phyloP scores from a whole-genome alignment of 805 yeast genomes.

The Ogataea nitratoaversa region DNA sequence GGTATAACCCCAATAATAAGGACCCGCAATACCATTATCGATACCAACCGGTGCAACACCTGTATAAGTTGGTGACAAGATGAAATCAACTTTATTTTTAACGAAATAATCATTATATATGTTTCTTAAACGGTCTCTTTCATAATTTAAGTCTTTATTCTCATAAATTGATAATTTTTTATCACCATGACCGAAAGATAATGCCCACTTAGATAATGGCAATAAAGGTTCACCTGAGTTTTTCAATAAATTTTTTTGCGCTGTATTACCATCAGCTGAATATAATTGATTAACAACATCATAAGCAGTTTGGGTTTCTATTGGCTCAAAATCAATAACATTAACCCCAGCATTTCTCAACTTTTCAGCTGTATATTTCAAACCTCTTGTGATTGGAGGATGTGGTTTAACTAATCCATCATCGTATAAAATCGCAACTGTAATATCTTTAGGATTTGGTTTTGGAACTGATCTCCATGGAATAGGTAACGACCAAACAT shows the following conservation, averaged over 20 bases:
- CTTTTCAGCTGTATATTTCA: constrained; percentile 49
- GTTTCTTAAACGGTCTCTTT: constrained; percentile 56
- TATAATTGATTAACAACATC: constrained; percentile 57
- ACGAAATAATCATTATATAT: constrained; percentile 52
- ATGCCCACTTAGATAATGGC: constrained; percentile 59
- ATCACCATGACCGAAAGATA: constrained; percentile 57
- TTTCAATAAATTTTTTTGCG: constrained; percentile 46
- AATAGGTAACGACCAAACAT: constrained; percentile 42
- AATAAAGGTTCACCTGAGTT: constrained; percentile 67
- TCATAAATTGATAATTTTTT: constrained; percentile 42
- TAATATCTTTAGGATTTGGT: constrained; percentile 40
- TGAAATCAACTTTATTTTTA: constrained; percentile 55
- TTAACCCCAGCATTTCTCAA: constrained; percentile 56
- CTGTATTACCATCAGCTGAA: constrained; percentile 63
- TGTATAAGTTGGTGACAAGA: constrained; percentile 63
- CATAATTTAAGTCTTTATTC: constrained; percentile 48
- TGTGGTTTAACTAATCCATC: constrained; percentile 65
- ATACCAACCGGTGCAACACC: constrained; percentile 70
- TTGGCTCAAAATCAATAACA: constrained; percentile 53
- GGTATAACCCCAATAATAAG: constrained; percentile 79
- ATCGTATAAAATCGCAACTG: constrained; percentile 59
- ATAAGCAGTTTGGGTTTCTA: constrained; percentile 52
- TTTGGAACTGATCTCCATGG: constrained; percentile 47
- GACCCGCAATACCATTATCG: constrained; percentile 36
- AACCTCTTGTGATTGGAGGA: constrained; percentile 58